Evolutionary conservation across 257 asterid species (phyloP).

Genomic region (Primulina eburnea): DNA sequence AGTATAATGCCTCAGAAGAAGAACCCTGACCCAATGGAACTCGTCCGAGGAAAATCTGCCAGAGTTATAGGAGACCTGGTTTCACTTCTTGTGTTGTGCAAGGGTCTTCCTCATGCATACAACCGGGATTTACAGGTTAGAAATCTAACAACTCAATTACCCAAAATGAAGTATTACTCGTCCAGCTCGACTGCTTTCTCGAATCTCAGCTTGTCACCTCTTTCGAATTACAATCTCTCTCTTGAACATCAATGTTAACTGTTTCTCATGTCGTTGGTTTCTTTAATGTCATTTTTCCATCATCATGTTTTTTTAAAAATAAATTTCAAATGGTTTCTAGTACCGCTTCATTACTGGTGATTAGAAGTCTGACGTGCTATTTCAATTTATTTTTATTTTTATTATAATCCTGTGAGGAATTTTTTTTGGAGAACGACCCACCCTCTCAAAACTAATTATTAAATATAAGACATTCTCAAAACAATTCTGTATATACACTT

Average conservation of each 20-base stretch:
- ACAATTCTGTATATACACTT: too few relatives aligned
- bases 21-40: constrained; percentile 99
- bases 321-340: not conserved
- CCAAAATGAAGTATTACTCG: not conserved
- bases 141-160: not conserved
- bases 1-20: constrained; percentile 99
- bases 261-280: not conserved
- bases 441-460: not conserved
- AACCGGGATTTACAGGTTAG: constrained; percentile 94
- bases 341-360: not conserved
- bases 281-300: not conserved
- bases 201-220: not conserved
- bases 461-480: not conserved
- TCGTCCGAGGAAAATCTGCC: constrained; percentile 97
- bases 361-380: constrained; percentile 2
- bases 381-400: constrained; percentile 4
- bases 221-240: not conserved
- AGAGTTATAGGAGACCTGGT: constrained; percentile 92
- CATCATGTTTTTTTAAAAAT: too few relatives aligned
- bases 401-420: not conserved
- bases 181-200: constrained; percentile 2
- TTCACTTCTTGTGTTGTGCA: constrained; percentile 92
- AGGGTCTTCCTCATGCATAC: constrained; percentile 99
- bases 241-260: constrained; percentile 4
- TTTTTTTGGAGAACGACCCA: not conserved